Evolutionary conservation across 352 stramenopile species (phyloP).

Genomic region (Phytophthora foliorum): DNA sequence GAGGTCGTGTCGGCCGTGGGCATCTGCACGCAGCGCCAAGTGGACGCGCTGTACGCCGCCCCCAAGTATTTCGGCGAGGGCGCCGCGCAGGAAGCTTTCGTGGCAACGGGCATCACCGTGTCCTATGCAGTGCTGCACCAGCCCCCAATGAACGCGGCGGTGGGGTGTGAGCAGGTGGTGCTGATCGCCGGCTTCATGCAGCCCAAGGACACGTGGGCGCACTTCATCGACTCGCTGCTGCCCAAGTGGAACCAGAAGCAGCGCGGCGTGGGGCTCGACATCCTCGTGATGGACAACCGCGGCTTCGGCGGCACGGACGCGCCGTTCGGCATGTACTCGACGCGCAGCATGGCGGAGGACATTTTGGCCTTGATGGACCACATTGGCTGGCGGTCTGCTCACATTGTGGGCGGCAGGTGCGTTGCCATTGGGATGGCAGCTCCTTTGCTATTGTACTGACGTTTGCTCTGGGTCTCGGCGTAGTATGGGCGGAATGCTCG

Average conservation of each 20-base stretch:
- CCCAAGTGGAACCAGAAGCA: slow-evolving; percentile 46
- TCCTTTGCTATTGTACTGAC: background rate
- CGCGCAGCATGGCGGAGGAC: slow-evolving; percentile 66
- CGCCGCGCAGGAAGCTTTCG: slow-evolving; percentile 20
- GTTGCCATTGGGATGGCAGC: background rate
- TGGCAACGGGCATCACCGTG: slow-evolving; percentile 59
- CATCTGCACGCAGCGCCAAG: slow-evolving; percentile 52
- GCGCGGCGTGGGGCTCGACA: slow-evolving; percentile 45
- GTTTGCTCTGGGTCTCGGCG: slow-evolving; percentile 8
- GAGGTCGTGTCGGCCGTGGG: slow-evolving; percentile 40
- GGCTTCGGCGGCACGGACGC: slow-evolving; percentile 56
- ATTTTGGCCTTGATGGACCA: slow-evolving; percentile 65
- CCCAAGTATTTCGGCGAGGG: slow-evolving; percentile 49
- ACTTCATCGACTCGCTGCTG: slow-evolving; percentile 57
- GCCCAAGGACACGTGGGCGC: slow-evolving; percentile 64
- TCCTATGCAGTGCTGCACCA: slow-evolving; percentile 57
- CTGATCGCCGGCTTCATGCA: slow-evolving; percentile 68
- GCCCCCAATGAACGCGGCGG: slow-evolving; percentile 30
- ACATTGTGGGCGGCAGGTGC: slow-evolving; percentile 59
- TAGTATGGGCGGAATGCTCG: slow-evolving; percentile 71
- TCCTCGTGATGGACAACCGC: slow-evolving; percentile 70
- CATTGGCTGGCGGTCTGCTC: slow-evolving; percentile 55
- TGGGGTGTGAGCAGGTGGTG: slow-evolving; percentile 53
- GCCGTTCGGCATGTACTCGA: slow-evolving; percentile 61
- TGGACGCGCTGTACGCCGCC: slow-evolving; percentile 59